Conservation (phyloP, 768 basidiomycete genomes). For the Kwoniella sp. region DNA sequence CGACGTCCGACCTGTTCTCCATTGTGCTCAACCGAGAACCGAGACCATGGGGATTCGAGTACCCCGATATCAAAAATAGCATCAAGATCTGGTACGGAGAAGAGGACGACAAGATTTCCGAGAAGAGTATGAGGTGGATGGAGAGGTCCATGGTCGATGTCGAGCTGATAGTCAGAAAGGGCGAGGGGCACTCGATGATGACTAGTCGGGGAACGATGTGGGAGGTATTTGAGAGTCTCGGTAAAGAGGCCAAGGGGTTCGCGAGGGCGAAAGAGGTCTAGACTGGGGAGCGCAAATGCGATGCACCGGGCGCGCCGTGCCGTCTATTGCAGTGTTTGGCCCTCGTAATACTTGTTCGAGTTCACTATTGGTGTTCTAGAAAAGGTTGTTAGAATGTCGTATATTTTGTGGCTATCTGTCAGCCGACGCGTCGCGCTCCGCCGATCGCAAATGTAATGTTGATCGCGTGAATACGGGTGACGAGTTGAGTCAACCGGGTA, state of each 20-base stretch:
- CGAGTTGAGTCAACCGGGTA: background rate
- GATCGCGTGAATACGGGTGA: background rate
- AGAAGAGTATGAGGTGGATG: constrained; percentile 81
- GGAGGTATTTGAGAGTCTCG: constrained; percentile 53
- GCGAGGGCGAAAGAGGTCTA: background rate
- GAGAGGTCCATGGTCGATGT: constrained; percentile 80
- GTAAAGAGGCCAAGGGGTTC: constrained; percentile 18
- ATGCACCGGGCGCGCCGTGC: too few species aligned
- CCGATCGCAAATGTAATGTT: background rate
- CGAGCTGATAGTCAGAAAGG: constrained; percentile 76
- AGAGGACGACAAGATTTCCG: constrained; percentile 87
- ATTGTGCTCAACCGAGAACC: constrained; percentile 77
- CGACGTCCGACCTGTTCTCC: constrained; percentile 84
- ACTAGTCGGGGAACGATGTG: constrained; percentile 65
- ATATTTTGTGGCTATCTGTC: too few species aligned
- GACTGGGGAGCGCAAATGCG: too few species aligned
- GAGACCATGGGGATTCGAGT: constrained; percentile 87
- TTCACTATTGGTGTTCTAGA: too few species aligned
- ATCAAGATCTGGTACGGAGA: constrained; percentile 92
- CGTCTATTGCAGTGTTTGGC: too few species aligned
- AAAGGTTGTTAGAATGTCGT: too few species aligned
- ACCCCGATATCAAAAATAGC: constrained; percentile 72
- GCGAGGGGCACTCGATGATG: constrained; percentile 92
- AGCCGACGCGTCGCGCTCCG: background rate
- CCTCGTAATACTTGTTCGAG: too few species aligned